Base-by-base conservation (phyloP, 2,329 filamentous ascomycete genomes). In the Trichophyton rubrum region DNA sequence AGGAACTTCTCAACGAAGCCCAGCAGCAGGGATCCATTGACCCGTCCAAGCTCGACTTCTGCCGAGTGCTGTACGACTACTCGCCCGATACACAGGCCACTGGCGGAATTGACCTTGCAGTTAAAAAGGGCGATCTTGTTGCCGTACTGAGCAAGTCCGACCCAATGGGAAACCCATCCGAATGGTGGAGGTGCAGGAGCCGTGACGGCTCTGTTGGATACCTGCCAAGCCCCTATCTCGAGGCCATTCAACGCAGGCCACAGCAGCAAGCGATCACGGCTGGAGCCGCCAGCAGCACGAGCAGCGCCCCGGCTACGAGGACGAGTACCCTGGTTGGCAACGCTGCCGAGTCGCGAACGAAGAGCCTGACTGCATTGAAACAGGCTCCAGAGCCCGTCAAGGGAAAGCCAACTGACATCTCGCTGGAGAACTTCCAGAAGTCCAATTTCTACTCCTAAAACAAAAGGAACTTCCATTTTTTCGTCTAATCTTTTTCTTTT, bases 151-250 rank as follows among this genome's bases (percentile, higher is more conserved):
- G 86, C 77, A 96, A 96, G 77, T 88, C 85, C 17, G 93, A 99
- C 68, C 93, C 93, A 0, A 83, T 92, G 69, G 93, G 93, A 49
- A 90, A 93, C 67, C 84, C 90, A 3, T 93, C 88, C 59, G 92
- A 99, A 71, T 99, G 93, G 93, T 99, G 93, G 93, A 85, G 87
- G 66, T 99, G 95, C 75, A 83, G 93, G 60, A 88, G 92, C 13
- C 82, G 93, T 63, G 90, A 97, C 71, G 91, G 90, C 53, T 82
- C 90, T 27, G 86, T 96, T 68, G 93, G 93, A 6, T 99, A 97
- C 71, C 80, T 99, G 4, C 93, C 95, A 1, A 85, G 87, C 1
- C 91, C 90, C 1, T 99, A 96, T 69, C 81, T 99, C 30, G 90
- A 96, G 74, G 82, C 80, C 0, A 85, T 93, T 56, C 81, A 86